Evolutionary conservation across 352 stramenopile genomes (phyloP).

Genomic region (Aphanomyces astaci): DNA sequence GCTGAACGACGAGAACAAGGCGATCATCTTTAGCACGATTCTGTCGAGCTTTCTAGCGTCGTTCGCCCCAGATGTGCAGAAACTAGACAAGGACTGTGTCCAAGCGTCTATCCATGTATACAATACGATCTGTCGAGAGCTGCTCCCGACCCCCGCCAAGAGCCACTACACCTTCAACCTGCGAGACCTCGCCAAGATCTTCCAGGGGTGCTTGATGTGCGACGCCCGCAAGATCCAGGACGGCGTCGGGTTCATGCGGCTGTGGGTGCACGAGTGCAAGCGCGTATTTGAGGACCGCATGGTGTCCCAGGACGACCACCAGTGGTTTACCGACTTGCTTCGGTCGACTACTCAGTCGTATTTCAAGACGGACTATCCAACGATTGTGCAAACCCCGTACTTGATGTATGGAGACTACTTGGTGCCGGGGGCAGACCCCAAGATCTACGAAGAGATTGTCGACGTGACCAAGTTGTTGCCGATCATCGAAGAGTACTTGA

Average conservation of each 20-base stretch:
- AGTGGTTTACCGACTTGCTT: slow-evolving; percentile 83
- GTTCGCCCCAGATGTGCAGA: slow-evolving; percentile 45
- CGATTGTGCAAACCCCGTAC: slow-evolving; percentile 65
- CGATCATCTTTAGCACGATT: slow-evolving; percentile 90
- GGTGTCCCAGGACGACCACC: slow-evolving; percentile 84
- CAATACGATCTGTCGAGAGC: slow-evolving; percentile 80
- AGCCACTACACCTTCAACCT: slow-evolving; percentile 96
- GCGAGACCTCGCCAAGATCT: slow-evolving; percentile 90
- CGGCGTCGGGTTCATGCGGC: slow-evolving; percentile 55
- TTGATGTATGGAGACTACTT: slow-evolving; percentile 77
- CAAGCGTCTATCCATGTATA: slow-evolving; percentile 85
- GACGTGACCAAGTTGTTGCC: slow-evolving; percentile 77
- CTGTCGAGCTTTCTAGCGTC: slow-evolving; percentile 73
- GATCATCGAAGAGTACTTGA: slow-evolving; percentile 84
- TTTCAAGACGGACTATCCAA: slow-evolving; percentile 77
- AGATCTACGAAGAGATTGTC: slow-evolving; percentile 83
- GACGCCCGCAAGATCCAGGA: slow-evolving; percentile 64
- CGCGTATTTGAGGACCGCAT: slow-evolving; percentile 94
- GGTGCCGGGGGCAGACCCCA: slow-evolving; percentile 66
- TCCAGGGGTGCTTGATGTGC: slow-evolving; percentile 87
- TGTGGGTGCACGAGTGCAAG: slow-evolving; percentile 91
- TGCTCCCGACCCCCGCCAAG: slow-evolving; percentile 90
- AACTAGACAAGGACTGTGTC: slow-evolving; percentile 63
- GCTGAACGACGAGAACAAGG: slow-evolving; percentile 83
- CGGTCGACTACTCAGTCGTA: slow-evolving; percentile 52